Evolutionary conservation across 345 rosid species (phyloP), one percentile per base, ranked within the genome.

Genomic region (Citrus medica): DNA sequence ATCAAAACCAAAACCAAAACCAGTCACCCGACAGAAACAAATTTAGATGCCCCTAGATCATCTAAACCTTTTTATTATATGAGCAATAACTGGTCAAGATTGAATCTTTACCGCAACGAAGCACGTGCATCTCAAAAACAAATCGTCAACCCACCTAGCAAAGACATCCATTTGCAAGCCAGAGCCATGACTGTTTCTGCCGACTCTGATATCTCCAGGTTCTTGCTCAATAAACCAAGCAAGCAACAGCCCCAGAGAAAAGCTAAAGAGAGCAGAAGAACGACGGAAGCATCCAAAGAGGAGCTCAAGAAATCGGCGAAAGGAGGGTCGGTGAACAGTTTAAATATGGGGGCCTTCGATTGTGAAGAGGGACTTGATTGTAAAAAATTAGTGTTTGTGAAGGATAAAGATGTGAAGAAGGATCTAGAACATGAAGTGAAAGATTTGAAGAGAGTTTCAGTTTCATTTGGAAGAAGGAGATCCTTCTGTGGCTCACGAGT

Each of bases 141-240:
- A 56, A 55, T 27, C 56, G 25, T 4, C 32, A 67, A 60, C 73
- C 73, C 82, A 1, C 28, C 78, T 53, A 32, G 58, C 62, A 58
- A 37, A 24, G 88, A 83, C 74, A 75, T 76, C 67, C 87, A 59
- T 73, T 82, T 85, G 82, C 90, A 88, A 77, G 90, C 89, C 80
- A 88, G 84, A 82, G 75, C 90, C 82, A 51, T 87, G 88, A 80
- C 82, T 6, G 71, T 80, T 67, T 90, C 93, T 3, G 91, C 91
- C 25, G 91, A 87, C 81, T 86, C 86, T 53, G 90, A 79, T 75
- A 74, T 85, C 67, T 76, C 83, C 75, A 75, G 58, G 82, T 76
- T 79, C 37, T 42, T 82, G 33, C 67, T 76, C 66, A 58, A 73
- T 76, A 83, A 78, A 62, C 74, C 83, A 7, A 67, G 46, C 8